Percentiles rank a stretch among this genome's conserved stretches.
Conservation (phyloP, 2,329 filamentous ascomycete genomes). For the Pseudogymnoascus sp. region DNA sequence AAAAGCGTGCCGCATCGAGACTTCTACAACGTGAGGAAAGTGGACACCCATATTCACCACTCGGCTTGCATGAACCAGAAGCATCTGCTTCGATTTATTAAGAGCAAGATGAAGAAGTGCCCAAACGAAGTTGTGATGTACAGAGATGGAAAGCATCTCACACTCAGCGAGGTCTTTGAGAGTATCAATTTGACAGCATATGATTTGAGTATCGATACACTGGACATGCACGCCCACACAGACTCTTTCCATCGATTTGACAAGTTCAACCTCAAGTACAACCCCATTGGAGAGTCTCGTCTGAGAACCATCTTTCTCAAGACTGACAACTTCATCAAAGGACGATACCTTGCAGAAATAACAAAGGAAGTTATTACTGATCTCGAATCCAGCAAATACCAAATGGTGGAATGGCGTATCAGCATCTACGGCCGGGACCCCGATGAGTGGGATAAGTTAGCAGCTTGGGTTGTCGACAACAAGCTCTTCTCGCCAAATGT, state of each 20-base stretch:
- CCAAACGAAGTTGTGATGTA: constrained; percentile 90
- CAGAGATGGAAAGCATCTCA: constrained; percentile 86
- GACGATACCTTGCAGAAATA: constrained; percentile 91
- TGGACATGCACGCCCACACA: constrained; percentile 98
- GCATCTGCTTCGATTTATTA: constrained; percentile 95
- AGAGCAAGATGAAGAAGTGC: constrained; percentile 99
- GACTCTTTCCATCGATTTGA: constrained; percentile 98
- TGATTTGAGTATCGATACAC: constrained; percentile 92
- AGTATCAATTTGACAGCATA: constrained; percentile 97
- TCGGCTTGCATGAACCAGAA: constrained; percentile 99
- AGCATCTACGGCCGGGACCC: constrained; percentile 90
- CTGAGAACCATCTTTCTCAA: constrained; percentile 97
- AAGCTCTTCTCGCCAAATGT: constrained; percentile 97
- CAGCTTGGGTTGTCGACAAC: constrained; percentile 95
- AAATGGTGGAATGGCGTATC: constrained; percentile 99
- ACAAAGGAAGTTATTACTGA: constrained; percentile 97
- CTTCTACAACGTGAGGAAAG: constrained; percentile 98
- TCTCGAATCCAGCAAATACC: constrained; percentile 96
- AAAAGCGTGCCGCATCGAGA: constrained; percentile 96
- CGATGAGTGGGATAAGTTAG: constrained; percentile 96
- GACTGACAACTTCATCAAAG: constrained; percentile 95
- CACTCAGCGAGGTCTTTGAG: constrained; percentile 86
- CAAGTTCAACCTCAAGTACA: constrained; percentile 99
- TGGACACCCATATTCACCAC: constrained; percentile 98
- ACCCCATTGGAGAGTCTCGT: constrained; percentile 90